These are phyloP conservation scores for Zychaea mexicana DNA, from an alignment of 371 early-diverging fungal species.

Conservation along the genomic window DNA sequence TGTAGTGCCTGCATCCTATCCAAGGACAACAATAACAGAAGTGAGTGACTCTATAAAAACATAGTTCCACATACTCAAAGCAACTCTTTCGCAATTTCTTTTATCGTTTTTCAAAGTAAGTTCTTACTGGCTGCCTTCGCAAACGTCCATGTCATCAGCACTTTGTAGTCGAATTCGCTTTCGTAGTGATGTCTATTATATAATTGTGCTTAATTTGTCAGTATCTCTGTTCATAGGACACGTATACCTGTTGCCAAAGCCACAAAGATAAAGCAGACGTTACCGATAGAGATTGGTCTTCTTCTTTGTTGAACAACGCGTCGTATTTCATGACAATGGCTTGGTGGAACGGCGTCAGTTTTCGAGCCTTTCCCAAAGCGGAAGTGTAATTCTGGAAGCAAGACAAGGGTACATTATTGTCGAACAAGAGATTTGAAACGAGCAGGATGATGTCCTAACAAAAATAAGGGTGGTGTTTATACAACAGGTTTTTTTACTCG, in stretches of 20 bases:
- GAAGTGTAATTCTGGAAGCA: slow-evolving; percentile 1
- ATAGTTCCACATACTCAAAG: too few species aligned
- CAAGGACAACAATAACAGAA: too few species aligned
- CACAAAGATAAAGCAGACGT: too few species aligned
- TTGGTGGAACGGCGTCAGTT: background rate
- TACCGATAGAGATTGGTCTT: background rate
- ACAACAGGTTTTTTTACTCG: too few species aligned
- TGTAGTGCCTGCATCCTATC: too few species aligned
- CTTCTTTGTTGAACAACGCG: background rate
- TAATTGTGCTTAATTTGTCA: background rate
- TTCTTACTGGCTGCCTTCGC: background rate
- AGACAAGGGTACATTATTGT: background rate
- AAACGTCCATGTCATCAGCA: background rate
- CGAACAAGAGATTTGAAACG: background rate
- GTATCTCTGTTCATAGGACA: too few species aligned
- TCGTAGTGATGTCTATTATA: background rate
- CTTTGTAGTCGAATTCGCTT: slow-evolving; percentile 1
- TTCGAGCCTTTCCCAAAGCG: background rate
- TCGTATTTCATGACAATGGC: background rate
- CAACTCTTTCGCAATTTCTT: too few species aligned
- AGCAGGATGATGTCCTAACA: background rate
- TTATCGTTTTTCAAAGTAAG: too few species aligned
- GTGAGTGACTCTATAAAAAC: too few species aligned
- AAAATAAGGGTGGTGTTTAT: background rate
- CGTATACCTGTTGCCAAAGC: too few species aligned